Conservation (phyloP, 441 rosid genomes). For the Gossypium aridum region DNA sequence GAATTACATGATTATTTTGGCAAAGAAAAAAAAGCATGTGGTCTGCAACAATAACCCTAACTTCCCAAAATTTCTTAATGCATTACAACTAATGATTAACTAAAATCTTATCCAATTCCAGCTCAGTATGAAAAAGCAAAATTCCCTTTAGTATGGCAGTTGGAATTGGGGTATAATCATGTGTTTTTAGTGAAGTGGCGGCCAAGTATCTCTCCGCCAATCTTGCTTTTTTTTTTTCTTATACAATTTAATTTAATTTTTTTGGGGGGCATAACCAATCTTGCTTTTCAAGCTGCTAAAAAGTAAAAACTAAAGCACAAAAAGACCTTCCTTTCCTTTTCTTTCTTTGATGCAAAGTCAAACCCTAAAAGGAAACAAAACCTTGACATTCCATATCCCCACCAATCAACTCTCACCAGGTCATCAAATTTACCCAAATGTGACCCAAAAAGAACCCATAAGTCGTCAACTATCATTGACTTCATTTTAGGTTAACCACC, state of each 20-base stretch:
- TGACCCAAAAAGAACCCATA: neutral
- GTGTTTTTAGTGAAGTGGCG: neutral
- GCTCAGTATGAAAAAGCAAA: slow-evolving; percentile 4
- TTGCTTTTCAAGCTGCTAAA: neutral
- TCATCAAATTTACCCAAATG: neutral
- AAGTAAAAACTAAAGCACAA: slow-evolving; percentile 2
- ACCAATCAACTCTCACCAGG: neutral
- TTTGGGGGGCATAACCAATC: neutral
- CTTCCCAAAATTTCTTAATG: neutral
- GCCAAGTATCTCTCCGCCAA: neutral
- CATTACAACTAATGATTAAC: neutral
- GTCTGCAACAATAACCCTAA: neutral
- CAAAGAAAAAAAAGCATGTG: neutral
- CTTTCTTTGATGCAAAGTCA: neutral
- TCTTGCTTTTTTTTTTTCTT: neutral
- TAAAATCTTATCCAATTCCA: slow-evolving; percentile 3
- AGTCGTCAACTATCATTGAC: neutral
- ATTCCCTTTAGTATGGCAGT: neutral
- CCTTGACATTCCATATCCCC: neutral
- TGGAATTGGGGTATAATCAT: slow-evolving; percentile 2
- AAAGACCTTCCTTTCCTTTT: neutral
- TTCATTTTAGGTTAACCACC: neutral
- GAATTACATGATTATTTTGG: neutral
- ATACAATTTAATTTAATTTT: neutral
- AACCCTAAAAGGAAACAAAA: neutral